Conservation (phyloP, 1,284 basidiomycete genomes). For the Cutaneotrichosporon daszewskae region DNA sequence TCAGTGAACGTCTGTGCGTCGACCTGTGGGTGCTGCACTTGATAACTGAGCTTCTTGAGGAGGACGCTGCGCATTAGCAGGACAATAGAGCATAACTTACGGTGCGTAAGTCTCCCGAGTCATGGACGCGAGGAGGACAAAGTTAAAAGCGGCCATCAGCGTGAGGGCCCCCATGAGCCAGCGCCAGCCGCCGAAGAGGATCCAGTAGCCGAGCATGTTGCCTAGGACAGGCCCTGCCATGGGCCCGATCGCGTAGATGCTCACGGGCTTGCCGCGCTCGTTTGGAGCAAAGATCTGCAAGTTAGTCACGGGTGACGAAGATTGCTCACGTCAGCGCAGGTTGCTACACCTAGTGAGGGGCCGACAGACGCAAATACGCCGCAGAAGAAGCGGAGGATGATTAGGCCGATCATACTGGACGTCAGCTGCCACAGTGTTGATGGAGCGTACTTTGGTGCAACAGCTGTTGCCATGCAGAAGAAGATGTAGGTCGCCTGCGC, state of each 20-base stretch:
- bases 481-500: conserved; percentile 33
- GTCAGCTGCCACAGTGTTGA: background rate
- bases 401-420: conserved; percentile 32
- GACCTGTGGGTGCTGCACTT: conserved; percentile 17
- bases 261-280: conserved; percentile 39
- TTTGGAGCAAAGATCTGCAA: conserved; percentile 34
- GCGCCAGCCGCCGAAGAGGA: conserved; percentile 38
- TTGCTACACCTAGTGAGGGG: conserved; percentile 44
- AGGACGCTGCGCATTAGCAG: conserved; percentile 32
- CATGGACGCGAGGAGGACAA: conserved; percentile 25
- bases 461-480: conserved; percentile 39
- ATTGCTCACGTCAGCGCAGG: conserved; percentile 40
- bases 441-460: conserved; percentile 41
- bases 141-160: conserved; percentile 38
- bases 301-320: background rate
- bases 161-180: conserved; percentile 45
- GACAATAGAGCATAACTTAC: conserved; percentile 22
- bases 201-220: conserved; percentile 43
- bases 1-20: conserved; percentile 10
- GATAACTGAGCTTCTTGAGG: conserved; percentile 33
- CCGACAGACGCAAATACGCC: conserved; percentile 42
- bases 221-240: conserved; percentile 43
- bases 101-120: conserved; percentile 46
- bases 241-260: conserved; percentile 43
- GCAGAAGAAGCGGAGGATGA: conserved; percentile 42